Conservation (phyloP, 2,329 filamentous ascomycete genomes). For the Epichloe sylvatica region DNA sequence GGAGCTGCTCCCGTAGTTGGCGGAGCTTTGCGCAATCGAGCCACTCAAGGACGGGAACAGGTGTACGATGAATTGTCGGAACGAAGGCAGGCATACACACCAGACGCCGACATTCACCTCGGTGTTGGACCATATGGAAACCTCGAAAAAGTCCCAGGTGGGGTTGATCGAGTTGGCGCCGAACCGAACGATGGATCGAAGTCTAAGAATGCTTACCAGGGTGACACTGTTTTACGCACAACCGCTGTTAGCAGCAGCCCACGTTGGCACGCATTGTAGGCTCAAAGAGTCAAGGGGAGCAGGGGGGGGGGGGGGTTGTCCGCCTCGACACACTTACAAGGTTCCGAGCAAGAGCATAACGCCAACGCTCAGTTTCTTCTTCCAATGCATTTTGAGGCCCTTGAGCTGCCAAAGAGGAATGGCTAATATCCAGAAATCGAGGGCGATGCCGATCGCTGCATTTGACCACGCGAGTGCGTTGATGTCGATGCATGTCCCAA, state of each 20-base stretch:
- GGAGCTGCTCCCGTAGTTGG: not conserved
- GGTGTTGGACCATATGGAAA: conserved; percentile 14
- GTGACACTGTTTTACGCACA: conserved; percentile 9
- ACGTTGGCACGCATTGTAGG: no score
- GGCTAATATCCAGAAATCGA: conserved; percentile 26
- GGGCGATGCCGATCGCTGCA: conserved; percentile 24
- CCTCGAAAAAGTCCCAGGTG: conserved; percentile 12
- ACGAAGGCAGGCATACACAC: conserved; percentile 11
- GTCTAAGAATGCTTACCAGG: conserved; percentile 12
- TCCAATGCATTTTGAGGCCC: conserved; percentile 16
- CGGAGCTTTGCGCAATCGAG: not conserved
- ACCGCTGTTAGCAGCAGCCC: no score
- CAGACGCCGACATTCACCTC: conserved; percentile 11
- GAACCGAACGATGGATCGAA: conserved; percentile 11
- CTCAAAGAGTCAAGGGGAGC: no score
- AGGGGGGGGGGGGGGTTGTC: no score
- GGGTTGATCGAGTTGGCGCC: conserved; percentile 10
- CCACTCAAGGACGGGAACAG: conserved; percentile 3
- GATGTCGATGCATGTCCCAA: conserved; percentile 24
- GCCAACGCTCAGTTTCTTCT: conserved; percentile 25
- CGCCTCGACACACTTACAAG: conserved; percentile 12
- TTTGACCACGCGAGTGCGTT: conserved; percentile 24
- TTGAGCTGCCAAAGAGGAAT: conserved; percentile 24
- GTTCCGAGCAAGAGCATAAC: conserved; percentile 28
- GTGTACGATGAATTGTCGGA: conserved; percentile 7